Percentiles rank a stretch among this genome's conserved stretches.
Evolutionary conservation across 2,329 filamentous ascomycete genomes (phyloP).

Genomic region (Lanzia echinophila): DNA sequence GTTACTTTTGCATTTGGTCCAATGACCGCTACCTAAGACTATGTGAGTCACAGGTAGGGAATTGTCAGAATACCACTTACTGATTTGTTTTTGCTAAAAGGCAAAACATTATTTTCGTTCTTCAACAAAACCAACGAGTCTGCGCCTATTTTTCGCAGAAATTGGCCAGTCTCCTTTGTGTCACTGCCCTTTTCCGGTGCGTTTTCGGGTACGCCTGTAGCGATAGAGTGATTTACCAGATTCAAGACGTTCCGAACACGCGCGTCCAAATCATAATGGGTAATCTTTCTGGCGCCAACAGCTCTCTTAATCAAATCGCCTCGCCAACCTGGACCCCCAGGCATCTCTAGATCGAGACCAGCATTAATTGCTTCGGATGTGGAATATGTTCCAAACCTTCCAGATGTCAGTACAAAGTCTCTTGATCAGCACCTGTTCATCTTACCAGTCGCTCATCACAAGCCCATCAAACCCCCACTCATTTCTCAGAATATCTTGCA

Average conservation of each 20-base stretch:
- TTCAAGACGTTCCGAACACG: slow-evolving; percentile 17
- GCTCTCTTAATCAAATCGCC: slow-evolving; percentile 17
- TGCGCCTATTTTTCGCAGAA: slow-evolving; percentile 50
- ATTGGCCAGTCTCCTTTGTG: slow-evolving; percentile 29
- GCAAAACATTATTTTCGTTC: slow-evolving; percentile 51
- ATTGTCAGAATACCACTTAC: slow-evolving; percentile 13
- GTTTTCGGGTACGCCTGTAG: slow-evolving; percentile 63
- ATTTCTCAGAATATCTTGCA: slow-evolving; percentile 44
- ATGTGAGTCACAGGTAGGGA: too few species aligned
- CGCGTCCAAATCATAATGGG: slow-evolving; percentile 16
- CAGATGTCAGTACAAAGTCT: too few species aligned
- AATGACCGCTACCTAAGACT: slow-evolving; percentile 40
- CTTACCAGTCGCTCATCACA: slow-evolving; percentile 53
- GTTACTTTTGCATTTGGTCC: slow-evolving; percentile 40
- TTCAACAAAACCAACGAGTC: slow-evolving; percentile 55
- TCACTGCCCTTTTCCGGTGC: slow-evolving; percentile 37
- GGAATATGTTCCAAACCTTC: slow-evolving; percentile 17
- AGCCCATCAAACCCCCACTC: slow-evolving; percentile 53
- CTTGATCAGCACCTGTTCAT: too few species aligned
- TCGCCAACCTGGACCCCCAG: slow-evolving; percentile 25
- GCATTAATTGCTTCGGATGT: slow-evolving; percentile 23
- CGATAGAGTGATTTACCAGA: slow-evolving; percentile 10
- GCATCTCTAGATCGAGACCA: slow-evolving; percentile 36
- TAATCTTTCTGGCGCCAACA: slow-evolving; percentile 15
- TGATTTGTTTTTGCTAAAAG: slow-evolving; percentile 36